Base-by-base conservation (phyloP, 345 rosid genomes). In the Orychophragmus violaceus region DNA sequence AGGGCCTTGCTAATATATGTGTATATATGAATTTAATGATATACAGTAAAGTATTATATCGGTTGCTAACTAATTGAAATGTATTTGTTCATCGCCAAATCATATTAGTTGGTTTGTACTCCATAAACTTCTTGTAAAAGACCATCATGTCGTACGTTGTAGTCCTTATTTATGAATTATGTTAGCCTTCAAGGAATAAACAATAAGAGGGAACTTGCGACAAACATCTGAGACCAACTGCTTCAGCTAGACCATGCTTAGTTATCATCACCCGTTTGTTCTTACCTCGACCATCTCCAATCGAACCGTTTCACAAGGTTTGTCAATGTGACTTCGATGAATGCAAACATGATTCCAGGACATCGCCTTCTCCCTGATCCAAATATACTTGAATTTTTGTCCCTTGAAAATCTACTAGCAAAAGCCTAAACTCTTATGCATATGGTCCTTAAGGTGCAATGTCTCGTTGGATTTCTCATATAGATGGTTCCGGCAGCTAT, bases 391-490 rank as follows among this genome's bases (percentile, higher is more conserved):
- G 48, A 55, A 70, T 17, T 78, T 16, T 4, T 70, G 65, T 6
- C 78, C 78, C 78, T 24, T 59, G 29, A 44, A 51, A 51, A 51
- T 24, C 33, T 27, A 51, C 17, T 6, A 24, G 2, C 2, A 16
- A 69, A 53, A 69, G 78, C 3, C 22, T 4, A 8, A 74, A 74
- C 16, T 64, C 62, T n/a, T 73, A 69, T 3, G 81, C 66, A 12
- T 60, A 39, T 7, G 3, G 19, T 22, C 72, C 76, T 78, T 78
- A 78, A 0, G 22, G 30, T 4, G 3, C 1, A 0, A 32, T 25
- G 24, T 72, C 77, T 45, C 70, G 53, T 36, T 56, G 76, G 49
- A 76, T 67, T 4, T 58, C 69, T 69, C 69, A 73, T 7, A 21
- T 19, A 46, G 9, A 41, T 16, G 4, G 17, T 41, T 41, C 9